phyloP scores from a whole-genome alignment of 352 stramenopile species.

The Blastocystis sp. region DNA sequence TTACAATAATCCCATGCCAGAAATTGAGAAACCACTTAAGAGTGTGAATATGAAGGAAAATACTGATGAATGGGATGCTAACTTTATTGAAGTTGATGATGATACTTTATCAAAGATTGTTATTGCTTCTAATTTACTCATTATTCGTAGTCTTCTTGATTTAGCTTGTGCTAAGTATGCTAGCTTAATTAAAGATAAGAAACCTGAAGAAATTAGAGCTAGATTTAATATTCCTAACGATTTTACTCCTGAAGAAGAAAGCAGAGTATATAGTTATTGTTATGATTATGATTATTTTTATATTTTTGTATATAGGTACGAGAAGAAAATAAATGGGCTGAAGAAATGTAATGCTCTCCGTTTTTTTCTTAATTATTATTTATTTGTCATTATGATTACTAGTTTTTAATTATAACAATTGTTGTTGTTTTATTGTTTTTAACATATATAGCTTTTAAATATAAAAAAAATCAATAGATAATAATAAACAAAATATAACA shows the following conservation, averaged over 20 bases:
- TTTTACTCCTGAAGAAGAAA: conserved; percentile 96
- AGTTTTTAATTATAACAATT: background rate
- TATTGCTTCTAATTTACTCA: conserved; percentile 97
- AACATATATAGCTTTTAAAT: too few relatives aligned
- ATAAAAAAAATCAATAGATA: too few relatives aligned
- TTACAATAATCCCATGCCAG: conserved; percentile 76
- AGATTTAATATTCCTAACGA: conserved; percentile 99
- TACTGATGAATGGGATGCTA: conserved; percentile 95
- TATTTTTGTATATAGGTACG: conserved; percentile 47
- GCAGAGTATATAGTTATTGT: conserved; percentile 57
- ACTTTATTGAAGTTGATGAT: conserved; percentile 96
- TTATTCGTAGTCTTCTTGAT: conserved; percentile 67
- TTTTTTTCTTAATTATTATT: conserved; percentile 16
- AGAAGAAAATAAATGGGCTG: conserved; percentile 99
- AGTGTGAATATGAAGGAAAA: conserved; percentile 89
- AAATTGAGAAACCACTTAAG: conserved; percentile 99
- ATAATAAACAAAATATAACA: too few relatives aligned
- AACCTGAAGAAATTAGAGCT: conserved; percentile 91
- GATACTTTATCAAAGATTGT: conserved; percentile 98
- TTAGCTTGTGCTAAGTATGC: conserved; percentile 63
- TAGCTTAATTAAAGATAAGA: conserved; percentile 78
- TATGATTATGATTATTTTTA: too few relatives aligned
- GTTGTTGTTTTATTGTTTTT: too few relatives aligned
- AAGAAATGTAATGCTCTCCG: conserved; percentile 92
- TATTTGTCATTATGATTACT: conserved; percentile 6